Percentiles rank a stretch among this genome's conserved stretches.
phyloP scores from a whole-genome alignment of 768 basidiomycete species.

The Peribolospora kevripleyi region DNA sequence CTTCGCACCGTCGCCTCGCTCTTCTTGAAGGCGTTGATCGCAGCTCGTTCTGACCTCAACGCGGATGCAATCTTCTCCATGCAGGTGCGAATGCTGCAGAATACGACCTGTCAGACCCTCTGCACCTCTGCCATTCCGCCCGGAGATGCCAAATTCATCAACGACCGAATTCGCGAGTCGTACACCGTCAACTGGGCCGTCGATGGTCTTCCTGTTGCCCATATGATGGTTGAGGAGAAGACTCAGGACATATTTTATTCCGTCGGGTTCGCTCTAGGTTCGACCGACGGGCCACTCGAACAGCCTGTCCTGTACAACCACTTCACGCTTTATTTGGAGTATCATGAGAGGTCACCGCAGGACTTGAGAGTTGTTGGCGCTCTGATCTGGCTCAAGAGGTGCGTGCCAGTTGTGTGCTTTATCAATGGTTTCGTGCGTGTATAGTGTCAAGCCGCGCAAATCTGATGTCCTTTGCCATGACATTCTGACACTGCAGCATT shows the following conservation, averaged over 20 bases:
- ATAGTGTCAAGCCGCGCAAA: conserved; percentile 8
- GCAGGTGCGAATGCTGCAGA: conserved; percentile 51
- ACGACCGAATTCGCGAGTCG: conserved; percentile 69
- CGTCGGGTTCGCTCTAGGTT: conserved; percentile 59
- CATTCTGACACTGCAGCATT: too few relatives aligned
- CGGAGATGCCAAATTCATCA: conserved; percentile 67
- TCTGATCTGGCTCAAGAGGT: conserved; percentile 41
- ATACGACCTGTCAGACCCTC: conserved; percentile 49
- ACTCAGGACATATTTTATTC: conserved; percentile 67
- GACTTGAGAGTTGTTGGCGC: conserved; percentile 79
- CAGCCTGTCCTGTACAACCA: conserved; percentile 69
- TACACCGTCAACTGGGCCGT: conserved; percentile 87
- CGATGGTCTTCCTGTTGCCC: conserved; percentile 78
- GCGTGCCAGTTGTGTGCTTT: neutral
- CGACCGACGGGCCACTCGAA: conserved; percentile 28
- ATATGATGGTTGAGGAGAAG: conserved; percentile 60
- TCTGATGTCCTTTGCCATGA: too few relatives aligned
- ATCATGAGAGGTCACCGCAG: conserved; percentile 44
- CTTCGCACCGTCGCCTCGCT: neutral
- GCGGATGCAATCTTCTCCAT: neutral
- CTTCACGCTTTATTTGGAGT: conserved; percentile 36
- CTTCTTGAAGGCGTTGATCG: neutral
- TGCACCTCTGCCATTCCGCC: conserved; percentile 38
- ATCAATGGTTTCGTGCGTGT: neutral
- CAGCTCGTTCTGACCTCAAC: neutral